Percentiles rank a stretch among this genome's conserved stretches.
Conservation (phyloP, 1,284 basidiomycete genomes). For the Inonotus obliquus region DNA sequence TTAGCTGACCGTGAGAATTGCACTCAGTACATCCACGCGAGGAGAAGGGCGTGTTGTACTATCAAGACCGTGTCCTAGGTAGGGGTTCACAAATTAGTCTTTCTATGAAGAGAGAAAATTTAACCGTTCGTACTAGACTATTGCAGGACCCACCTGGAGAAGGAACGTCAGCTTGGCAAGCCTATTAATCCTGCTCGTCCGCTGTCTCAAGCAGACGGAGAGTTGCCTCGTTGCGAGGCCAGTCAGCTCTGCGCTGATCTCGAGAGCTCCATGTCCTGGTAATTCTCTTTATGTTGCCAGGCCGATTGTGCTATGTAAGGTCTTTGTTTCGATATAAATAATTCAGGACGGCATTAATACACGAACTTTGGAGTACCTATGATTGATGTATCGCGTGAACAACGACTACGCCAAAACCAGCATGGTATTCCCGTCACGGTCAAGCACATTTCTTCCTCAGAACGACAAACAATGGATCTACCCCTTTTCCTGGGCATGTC, state of each 20-base stretch:
- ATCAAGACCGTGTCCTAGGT: slow-evolving; percentile 24
- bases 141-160: slow-evolving; percentile 21
- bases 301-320: neutral
- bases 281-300: neutral
- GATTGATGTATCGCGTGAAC: no score
- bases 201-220: neutral
- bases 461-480: no score
- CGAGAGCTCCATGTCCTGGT: slow-evolving; percentile 13
- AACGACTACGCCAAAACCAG: no score
- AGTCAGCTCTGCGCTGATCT: slow-evolving; percentile 9
- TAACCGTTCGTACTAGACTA: slow-evolving; percentile 7
- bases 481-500: no score
- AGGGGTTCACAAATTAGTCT: neutral
- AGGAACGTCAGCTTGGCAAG: slow-evolving; percentile 21
- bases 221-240: slow-evolving; percentile 7
- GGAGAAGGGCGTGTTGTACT: slow-evolving; percentile 25
- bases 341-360: neutral
- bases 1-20: neutral
- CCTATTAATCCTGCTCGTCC: slow-evolving; percentile 23
- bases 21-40: slow-evolving; percentile 22
- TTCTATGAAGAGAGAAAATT: neutral
- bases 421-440: no score
- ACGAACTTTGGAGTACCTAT: no score
- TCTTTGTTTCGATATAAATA: neutral
- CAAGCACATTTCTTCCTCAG: no score